phyloP scores from a whole-genome alignment of 768 basidiomycete genomes.

The Phaffia tasmanica region DNA sequence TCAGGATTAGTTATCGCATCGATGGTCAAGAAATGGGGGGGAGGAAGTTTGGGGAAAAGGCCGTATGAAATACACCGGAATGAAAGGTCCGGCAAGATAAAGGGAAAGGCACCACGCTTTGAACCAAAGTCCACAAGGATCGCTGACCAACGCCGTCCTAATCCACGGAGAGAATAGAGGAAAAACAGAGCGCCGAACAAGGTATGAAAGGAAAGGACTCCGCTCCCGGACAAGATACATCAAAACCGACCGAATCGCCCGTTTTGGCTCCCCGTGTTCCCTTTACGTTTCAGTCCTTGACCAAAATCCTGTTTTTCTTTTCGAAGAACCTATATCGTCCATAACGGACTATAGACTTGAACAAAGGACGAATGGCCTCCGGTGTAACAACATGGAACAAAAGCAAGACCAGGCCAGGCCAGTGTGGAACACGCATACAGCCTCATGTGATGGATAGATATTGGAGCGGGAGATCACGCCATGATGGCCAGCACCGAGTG shows the following conservation, averaged over 20 bases:
- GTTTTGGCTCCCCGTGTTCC: neutral
- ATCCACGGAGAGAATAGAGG: neutral
- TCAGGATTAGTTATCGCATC: too few relatives aligned
- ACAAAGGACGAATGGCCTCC: neutral
- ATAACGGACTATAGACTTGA: neutral
- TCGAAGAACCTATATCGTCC: neutral
- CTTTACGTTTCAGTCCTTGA: neutral
- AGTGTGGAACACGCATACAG: neutral
- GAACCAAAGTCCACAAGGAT: too few relatives aligned
- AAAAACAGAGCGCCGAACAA: neutral
- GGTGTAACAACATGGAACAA: neutral
- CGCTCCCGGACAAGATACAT: too few relatives aligned
- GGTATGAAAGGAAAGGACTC: too few relatives aligned
- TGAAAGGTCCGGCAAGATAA: neutral
- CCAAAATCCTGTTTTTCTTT: neutral
- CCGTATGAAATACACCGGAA: neutral
- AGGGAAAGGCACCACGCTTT: too few relatives aligned
- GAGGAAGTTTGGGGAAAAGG: neutral
- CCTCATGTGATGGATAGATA: neutral
- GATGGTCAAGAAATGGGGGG: neutral
- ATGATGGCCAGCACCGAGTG: neutral
- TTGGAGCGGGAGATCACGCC: neutral
- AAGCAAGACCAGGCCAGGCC: neutral
- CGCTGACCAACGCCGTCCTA: too few relatives aligned
- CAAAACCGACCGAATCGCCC: too few relatives aligned